These are phyloP conservation scores for Aegilops bicornis DNA, from an alignment of 176 grass and related monocot genomes.

Conservation along the genomic window DNA sequence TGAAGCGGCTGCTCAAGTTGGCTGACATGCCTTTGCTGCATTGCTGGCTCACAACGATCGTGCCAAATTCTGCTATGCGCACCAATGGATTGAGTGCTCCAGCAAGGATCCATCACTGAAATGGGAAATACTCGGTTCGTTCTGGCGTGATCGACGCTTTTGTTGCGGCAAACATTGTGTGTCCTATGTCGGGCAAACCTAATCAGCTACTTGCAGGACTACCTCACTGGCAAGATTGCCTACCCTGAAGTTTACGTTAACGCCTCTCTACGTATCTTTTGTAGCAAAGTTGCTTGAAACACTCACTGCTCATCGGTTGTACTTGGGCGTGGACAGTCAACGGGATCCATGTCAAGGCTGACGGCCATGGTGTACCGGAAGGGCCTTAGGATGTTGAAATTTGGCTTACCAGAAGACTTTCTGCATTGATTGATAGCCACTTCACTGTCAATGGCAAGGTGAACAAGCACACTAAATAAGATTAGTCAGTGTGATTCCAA, in stretches of 20 bases:
- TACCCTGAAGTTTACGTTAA: constrained; percentile 90
- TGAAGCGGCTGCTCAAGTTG: constrained; percentile 75
- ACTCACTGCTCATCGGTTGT: constrained; percentile 79
- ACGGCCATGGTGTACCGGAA: no score
- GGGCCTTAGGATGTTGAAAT: no score
- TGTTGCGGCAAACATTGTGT: constrained; percentile 71
- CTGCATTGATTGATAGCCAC: no score
- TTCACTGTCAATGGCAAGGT: no score
- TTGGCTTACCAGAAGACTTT: no score
- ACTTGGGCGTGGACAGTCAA: constrained; percentile 63
- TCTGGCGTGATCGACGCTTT: constrained; percentile 77
- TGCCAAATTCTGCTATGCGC: constrained; percentile 78
- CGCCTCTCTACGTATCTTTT: constrained; percentile 62
- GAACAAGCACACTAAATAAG: no score
- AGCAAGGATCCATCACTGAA: constrained; percentile 46
- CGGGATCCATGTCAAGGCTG: no score
- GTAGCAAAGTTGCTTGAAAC: constrained; percentile 73
- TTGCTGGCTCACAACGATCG: constrained; percentile 55
- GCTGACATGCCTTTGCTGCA: constrained; percentile 68
- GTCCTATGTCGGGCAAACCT: constrained; percentile 85
- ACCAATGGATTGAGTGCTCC: constrained; percentile 44
- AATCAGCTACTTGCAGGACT: constrained; percentile 91
- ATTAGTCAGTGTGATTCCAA: no score
- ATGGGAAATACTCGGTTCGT: constrained; percentile 65
- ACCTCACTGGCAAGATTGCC: constrained; percentile 78